phyloP scores from a whole-genome alignment of 805 yeast species.

The Ogataea philodendri region DNA sequence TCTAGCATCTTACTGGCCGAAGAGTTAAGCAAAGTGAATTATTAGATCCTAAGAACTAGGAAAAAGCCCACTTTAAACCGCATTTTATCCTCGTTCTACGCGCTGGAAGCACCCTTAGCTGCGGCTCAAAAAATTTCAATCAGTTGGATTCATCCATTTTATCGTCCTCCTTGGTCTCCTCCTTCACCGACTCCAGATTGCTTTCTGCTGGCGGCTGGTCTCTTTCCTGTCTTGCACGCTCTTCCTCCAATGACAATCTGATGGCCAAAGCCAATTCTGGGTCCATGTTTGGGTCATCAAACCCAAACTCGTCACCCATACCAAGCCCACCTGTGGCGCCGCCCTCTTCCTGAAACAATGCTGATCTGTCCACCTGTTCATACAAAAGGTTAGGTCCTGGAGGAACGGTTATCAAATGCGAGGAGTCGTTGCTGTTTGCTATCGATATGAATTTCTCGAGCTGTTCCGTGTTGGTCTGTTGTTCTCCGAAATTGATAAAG shows the following conservation, averaged over 20 bases:
- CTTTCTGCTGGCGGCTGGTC: constrained; percentile 39
- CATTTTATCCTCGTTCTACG: constrained; percentile 12
- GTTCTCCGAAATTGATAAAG: constrained; percentile 90
- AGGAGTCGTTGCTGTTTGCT: constrained; percentile 72
- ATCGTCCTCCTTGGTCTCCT: constrained; percentile 21
- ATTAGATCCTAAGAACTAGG: constrained; percentile 5
- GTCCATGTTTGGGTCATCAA: constrained; percentile 86
- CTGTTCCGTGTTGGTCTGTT: constrained; percentile 67
- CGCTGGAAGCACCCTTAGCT: constrained; percentile 11
- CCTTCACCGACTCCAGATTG: constrained; percentile 23
- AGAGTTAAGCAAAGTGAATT: constrained; percentile 13
- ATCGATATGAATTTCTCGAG: constrained; percentile 74
- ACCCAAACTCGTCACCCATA: constrained; percentile 52
- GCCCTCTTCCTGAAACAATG: constrained; percentile 69
- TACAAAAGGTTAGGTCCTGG: constrained; percentile 85
- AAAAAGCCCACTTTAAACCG: constrained; percentile 6
- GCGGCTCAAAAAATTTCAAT: constrained; percentile 12
- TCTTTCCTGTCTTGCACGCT: constrained; percentile 85
- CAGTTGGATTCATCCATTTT: constrained; percentile 25
- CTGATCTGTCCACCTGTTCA: constrained; percentile 75
- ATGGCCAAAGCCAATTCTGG: constrained; percentile 97
- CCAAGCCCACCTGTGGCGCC: constrained; percentile 40
- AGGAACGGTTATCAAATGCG: constrained; percentile 81
- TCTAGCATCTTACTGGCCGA: constrained; percentile 18
- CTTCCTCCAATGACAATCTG: constrained; percentile 92